Conservation (phyloP, 148 eudicot species). For the Rheum nobile region DNA sequence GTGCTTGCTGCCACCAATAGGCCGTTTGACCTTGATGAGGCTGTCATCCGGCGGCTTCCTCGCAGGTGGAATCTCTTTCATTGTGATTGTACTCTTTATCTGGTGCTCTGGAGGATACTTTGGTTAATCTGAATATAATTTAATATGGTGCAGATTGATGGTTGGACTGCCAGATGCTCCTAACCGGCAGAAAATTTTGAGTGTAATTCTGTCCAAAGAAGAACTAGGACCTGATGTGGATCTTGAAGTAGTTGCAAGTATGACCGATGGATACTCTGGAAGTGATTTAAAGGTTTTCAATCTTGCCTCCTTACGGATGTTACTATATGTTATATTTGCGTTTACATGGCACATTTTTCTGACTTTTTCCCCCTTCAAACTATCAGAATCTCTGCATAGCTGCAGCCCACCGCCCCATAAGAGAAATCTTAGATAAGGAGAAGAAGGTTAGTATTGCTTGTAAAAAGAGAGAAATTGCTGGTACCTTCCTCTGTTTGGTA, state of each 20-base stretch:
- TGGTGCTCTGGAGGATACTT: background rate
- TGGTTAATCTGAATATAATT: background rate
- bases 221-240: slow-evolving; percentile 62
- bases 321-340: background rate
- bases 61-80: slow-evolving; percentile 36
- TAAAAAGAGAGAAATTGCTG: background rate
- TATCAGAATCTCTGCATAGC: slow-evolving; percentile 86
- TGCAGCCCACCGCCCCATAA: slow-evolving; percentile 90
- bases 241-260: slow-evolving; percentile 63
- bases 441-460: slow-evolving; percentile 41
- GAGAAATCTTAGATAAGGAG: slow-evolving; percentile 84
- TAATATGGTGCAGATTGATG: slow-evolving; percentile 59
- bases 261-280: slow-evolving; percentile 91
- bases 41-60: slow-evolving; percentile 90
- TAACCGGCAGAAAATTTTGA: slow-evolving; percentile 75
- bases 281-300: slow-evolving; percentile 80
- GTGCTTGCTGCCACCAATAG: slow-evolving; percentile 95
- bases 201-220: slow-evolving; percentile 78
- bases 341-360: background rate
- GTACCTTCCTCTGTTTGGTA: background rate
- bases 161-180: slow-evolving; percentile 81
- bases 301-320: background rate
- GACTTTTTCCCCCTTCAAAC: background rate
- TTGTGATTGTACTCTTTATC: background rate
- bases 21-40: slow-evolving; percentile 97